Evolutionary conservation across 2,329 filamentous ascomycete species (phyloP).

Genomic region (Claviceps sp.): DNA sequence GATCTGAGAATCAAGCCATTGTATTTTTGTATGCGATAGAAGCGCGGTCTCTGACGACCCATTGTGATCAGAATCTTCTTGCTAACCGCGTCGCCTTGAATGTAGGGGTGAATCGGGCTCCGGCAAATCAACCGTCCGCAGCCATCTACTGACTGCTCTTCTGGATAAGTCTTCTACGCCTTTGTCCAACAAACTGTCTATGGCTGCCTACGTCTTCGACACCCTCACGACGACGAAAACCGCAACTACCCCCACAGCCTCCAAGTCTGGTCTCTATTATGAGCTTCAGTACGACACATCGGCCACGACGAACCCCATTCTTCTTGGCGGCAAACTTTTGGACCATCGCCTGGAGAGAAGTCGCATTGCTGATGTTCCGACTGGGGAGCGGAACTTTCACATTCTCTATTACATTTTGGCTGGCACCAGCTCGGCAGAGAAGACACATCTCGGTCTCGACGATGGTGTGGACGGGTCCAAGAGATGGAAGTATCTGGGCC

Average conservation of each 20-base stretch:
- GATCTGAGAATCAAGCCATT: conserved; percentile 85
- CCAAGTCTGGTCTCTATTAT: conserved; percentile 88
- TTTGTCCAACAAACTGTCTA: conserved; percentile 81
- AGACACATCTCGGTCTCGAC: conserved; percentile 62
- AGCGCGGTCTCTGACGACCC: too few species aligned
- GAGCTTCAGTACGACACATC: conserved; percentile 94
- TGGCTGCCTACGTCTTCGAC: conserved; percentile 91
- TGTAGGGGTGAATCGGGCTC: conserved; percentile 84
- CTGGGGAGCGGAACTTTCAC: conserved; percentile 93
- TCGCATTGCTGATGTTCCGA: conserved; percentile 81
- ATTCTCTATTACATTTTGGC: conserved; percentile 89
- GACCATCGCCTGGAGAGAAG: conserved; percentile 89
- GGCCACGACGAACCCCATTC: conserved; percentile 66
- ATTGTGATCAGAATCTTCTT: not conserved
- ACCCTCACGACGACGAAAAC: conserved; percentile 95
- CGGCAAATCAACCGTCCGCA: conserved; percentile 88
- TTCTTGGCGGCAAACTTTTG: conserved; percentile 88
- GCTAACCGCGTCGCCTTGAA: conserved; percentile 6
- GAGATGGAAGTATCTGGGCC: conserved; percentile 90
- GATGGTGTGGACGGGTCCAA: conserved; percentile 42
- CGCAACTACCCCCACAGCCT: conserved; percentile 85
- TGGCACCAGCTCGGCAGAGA: conserved; percentile 83
- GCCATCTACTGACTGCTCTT: conserved; percentile 74
- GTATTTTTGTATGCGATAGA: conserved; percentile 66
- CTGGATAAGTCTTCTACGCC: conserved; percentile 86